phyloP scores from a whole-genome alignment of 2,329 filamentous ascomycete genomes.

The Pestalotiopsis sp. region DNA sequence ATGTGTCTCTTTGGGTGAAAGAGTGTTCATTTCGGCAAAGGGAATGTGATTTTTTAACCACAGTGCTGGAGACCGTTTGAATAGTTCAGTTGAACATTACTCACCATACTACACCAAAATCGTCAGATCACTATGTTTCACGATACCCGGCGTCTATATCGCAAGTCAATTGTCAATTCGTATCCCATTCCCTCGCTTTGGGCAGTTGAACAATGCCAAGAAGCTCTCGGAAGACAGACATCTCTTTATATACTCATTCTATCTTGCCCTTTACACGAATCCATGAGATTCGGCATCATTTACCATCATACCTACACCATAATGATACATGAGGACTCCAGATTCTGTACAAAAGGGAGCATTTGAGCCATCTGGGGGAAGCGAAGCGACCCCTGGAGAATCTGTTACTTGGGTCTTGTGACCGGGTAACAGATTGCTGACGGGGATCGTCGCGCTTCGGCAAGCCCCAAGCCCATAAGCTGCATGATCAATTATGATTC shows the following conservation, averaged over 20 bases:
- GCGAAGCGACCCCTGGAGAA: background rate
- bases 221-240: background rate
- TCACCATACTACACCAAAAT: background rate
- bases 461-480: background rate
- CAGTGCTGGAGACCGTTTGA: background rate
- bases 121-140: background rate
- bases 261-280: background rate
- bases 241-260: background rate
- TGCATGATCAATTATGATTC: conserved; percentile 12
- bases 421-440: background rate
- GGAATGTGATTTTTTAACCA: conserved; percentile 29
- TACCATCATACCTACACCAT: background rate
- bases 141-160: no score
- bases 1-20: conserved; percentile 16
- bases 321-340: background rate
- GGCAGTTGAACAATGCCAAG: no score
- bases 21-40: conserved; percentile 26
- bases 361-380: background rate
- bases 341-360: background rate
- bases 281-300: background rate
- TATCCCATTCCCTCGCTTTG: no score
- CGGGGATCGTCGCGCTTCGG: background rate
- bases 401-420: background rate
- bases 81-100: background rate
- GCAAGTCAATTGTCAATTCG: background rate